Percentiles rank a stretch among this genome's conserved stretches.
Conservation (phyloP, 352 stramenopile species). For the Globisporangium iwayamae region DNA sequence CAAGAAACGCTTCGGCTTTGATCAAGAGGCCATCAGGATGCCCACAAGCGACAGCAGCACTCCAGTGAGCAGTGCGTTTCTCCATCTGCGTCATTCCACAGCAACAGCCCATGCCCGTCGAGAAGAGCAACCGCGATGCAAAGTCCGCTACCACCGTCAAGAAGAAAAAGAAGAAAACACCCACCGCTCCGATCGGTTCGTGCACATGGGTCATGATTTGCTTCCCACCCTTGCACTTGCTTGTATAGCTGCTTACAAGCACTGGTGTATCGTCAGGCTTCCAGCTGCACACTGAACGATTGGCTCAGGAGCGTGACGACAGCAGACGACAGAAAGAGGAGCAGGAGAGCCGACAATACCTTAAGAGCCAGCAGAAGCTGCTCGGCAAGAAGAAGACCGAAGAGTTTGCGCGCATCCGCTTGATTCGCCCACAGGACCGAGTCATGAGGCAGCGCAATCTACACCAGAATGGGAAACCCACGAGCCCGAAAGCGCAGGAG, state of each 20-base stretch:
- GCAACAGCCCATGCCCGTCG: background rate
- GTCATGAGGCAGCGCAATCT: slow-evolving; percentile 31
- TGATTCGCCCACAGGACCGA: slow-evolving; percentile 36
- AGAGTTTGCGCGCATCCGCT: slow-evolving; percentile 39
- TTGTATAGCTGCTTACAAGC: background rate
- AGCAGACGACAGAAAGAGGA: slow-evolving; percentile 18
- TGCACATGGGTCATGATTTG: background rate
- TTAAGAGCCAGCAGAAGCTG: slow-evolving; percentile 37
- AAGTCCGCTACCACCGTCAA: background rate
- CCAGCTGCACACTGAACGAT: slow-evolving; percentile 7
- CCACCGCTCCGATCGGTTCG: background rate
- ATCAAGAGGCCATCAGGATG: background rate
- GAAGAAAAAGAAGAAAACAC: background rate
- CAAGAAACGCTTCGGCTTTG: background rate
- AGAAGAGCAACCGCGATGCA: background rate
- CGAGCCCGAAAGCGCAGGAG: background rate
- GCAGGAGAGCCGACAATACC: slow-evolving; percentile 26
- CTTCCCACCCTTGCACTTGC: background rate
- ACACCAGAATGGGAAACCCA: slow-evolving; percentile 36
- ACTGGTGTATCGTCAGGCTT: background rate
- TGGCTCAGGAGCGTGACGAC: slow-evolving; percentile 8
- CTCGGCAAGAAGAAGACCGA: slow-evolving; percentile 49
- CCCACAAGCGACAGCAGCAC: background rate
- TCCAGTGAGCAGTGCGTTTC: background rate
- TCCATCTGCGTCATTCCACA: background rate